A percentile compares a stretch with the other conserved stretches of the same genome.
phyloP scores from a whole-genome alignment of 2,329 filamentous ascomycete genomes.

The Endoconidiophora laricicola region DNA sequence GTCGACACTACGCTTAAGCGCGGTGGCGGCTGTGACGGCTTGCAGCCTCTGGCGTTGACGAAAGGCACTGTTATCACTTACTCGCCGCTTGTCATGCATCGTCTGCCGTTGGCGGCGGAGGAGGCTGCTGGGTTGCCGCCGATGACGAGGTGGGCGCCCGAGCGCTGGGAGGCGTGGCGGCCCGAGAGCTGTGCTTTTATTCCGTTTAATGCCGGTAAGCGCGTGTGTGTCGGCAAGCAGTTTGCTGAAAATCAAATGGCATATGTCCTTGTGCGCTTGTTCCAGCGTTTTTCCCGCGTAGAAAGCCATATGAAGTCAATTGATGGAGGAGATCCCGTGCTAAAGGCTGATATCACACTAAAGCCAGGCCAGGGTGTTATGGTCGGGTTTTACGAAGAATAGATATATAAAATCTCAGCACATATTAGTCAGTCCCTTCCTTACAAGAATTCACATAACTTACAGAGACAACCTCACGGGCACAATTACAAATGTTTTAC shows the following conservation, averaged over 20 bases:
- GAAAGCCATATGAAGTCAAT: conserved; percentile 39
- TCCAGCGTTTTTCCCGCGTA: conserved; percentile 53
- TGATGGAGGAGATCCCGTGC: conserved; percentile 34
- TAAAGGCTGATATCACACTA: conserved; percentile 44
- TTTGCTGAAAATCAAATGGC: conserved; percentile 64
- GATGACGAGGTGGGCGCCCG: conserved; percentile 41
- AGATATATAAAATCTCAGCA: conserved; percentile 14
- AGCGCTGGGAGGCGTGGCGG: conserved; percentile 48
- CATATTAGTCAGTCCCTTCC: too few relatives aligned
- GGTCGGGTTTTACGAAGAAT: conserved; percentile 37
- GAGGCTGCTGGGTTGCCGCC: conserved; percentile 23
- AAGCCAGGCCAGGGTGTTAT: conserved; percentile 41
- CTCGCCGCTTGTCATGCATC: conserved; percentile 56
- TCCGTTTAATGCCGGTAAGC: conserved; percentile 58
- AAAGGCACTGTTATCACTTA: conserved; percentile 52
- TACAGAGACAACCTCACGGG: too few relatives aligned
- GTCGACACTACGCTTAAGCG: conserved; percentile 58
- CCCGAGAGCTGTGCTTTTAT: conserved; percentile 55
- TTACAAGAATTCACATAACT: too few relatives aligned
- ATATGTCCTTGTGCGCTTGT: conserved; percentile 54
- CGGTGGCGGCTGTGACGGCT: conserved; percentile 49
- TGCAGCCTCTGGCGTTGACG: conserved; percentile 44
- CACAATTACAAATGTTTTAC: too few relatives aligned
- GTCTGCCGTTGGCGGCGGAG: conserved; percentile 31
- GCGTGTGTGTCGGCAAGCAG: conserved; percentile 65